These are phyloP conservation scores for Streptanthus diversifolius DNA, from an alignment of 345 rosid species.

Conservation along the genomic window DNA sequence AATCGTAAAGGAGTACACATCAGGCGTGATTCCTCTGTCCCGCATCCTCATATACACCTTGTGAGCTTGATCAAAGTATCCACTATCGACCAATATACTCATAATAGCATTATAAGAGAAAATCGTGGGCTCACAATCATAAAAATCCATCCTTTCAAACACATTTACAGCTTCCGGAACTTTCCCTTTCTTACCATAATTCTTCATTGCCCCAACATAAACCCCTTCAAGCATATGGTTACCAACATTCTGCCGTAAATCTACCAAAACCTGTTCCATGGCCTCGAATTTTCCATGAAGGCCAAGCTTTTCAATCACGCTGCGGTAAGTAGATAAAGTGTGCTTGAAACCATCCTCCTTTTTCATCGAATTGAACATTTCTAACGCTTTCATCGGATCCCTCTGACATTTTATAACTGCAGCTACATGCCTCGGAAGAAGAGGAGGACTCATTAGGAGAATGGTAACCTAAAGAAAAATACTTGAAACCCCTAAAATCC, in stretches of 20 bases:
- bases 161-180: conserved; percentile 78
- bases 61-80: conserved; percentile 70
- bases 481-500: conserved; percentile 24
- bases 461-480: neutral
- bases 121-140: conserved; percentile 61
- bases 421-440: conserved; percentile 80
- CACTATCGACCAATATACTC: conserved; percentile 73
- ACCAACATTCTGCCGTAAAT: conserved; percentile 48
- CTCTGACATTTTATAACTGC: conserved; percentile 69
- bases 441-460: conserved; percentile 48
- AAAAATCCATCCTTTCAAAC: conserved; percentile 95
- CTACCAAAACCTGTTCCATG: conserved; percentile 62
- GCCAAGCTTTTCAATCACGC: conserved; percentile 73
- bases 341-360: conserved; percentile 70
- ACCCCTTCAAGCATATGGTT: conserved; percentile 68
- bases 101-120: conserved; percentile 72
- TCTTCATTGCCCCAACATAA: conserved; percentile 65
- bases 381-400: conserved; percentile 64
- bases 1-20: conserved; percentile 74
- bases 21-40: conserved; percentile 59
- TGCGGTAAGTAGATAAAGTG: conserved; percentile 61
- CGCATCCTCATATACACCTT: conserved; percentile 86
- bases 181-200: conserved; percentile 70
- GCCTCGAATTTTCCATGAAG: conserved; percentile 67
- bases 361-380: conserved; percentile 70